These are phyloP conservation scores for Plasmodium vivax DNA, from an alignment of 169 alveolate species.

Conservation along the genomic window DNA sequence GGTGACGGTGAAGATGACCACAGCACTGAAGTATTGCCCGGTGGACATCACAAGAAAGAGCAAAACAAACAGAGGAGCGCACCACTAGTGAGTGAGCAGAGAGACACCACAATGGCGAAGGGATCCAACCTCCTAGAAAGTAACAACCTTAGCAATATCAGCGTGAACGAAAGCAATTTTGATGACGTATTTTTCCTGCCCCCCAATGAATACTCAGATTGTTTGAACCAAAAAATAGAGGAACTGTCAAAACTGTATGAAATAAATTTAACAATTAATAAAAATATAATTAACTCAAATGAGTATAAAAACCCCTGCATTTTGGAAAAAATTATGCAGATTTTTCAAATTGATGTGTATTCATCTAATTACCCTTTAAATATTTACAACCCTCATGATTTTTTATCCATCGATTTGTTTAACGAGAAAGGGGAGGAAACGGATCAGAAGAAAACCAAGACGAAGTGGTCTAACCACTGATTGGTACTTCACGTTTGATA, in stretches of 20 bases:
- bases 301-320: conserved; percentile 74
- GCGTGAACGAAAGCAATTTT: conserved; percentile 65
- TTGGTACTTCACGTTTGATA: neutral
- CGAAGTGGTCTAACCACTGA: conserved; percentile 58
- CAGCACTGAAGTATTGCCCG: neutral
- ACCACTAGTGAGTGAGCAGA: neutral
- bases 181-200: conserved; percentile 59
- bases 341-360: conserved; percentile 64
- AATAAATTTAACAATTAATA: conserved; percentile 67
- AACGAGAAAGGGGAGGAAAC: conserved; percentile 18
- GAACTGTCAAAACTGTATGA: conserved; percentile 62
- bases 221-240: conserved; percentile 43
- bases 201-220: conserved; percentile 69
- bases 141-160: conserved; percentile 23
- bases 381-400: conserved; percentile 60
- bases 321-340: conserved; percentile 72
- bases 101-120: neutral
- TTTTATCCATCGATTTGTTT: conserved; percentile 70
- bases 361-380: conserved; percentile 53
- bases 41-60: neutral
- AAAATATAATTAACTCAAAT: conserved; percentile 72
- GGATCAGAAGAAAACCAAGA: conserved; percentile 30
- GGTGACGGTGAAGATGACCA: neutral
- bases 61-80: neutral
- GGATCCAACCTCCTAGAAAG: conserved; percentile 6